A percentile compares a stretch with the other conserved stretches of the same genome.
These are phyloP conservation scores for Sordariomycetes sp. DNA, from an alignment of 2,329 filamentous ascomycete species.

Conservation along the genomic window DNA sequence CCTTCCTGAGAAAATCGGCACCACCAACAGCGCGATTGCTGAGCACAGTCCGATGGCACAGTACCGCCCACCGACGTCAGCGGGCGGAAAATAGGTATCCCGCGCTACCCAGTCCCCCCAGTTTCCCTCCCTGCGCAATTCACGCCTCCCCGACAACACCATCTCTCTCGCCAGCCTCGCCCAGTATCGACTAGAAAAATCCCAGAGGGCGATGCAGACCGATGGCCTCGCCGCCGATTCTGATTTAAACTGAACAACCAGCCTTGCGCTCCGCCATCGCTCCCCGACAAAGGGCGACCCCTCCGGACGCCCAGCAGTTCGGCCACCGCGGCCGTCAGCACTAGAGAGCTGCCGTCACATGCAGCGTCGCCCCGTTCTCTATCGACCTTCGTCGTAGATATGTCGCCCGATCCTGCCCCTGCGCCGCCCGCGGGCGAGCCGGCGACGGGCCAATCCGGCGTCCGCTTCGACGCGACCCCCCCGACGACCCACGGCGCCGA, in stretches of 20 bases:
- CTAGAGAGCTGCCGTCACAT: neutral
- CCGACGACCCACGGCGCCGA: neutral
- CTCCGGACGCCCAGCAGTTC: neutral
- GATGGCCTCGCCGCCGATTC: neutral
- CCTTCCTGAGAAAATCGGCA: too few species aligned
- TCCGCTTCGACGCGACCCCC: conserved; percentile 1
- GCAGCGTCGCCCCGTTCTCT: neutral
- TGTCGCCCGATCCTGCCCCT: conserved; percentile 1
- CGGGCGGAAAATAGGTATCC: neutral
- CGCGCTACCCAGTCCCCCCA: neutral
- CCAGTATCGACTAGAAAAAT: neutral
- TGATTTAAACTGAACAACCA: neutral
- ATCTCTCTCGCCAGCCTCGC: neutral
- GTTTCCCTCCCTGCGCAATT: neutral
- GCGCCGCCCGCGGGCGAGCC: neutral
- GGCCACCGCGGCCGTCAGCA: neutral
- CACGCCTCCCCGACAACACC: neutral
- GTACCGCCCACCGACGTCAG: neutral
- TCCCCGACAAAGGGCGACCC: neutral
- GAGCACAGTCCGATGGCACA: neutral
- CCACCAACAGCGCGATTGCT: neutral
- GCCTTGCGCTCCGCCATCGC: neutral
- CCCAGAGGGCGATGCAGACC: neutral
- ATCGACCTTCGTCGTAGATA: conserved; percentile 1
- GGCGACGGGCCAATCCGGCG: neutral